These are phyloP conservation scores for Thalassiosira exigua DNA, from an alignment of 352 stramenopile species.

Conservation along the genomic window DNA sequence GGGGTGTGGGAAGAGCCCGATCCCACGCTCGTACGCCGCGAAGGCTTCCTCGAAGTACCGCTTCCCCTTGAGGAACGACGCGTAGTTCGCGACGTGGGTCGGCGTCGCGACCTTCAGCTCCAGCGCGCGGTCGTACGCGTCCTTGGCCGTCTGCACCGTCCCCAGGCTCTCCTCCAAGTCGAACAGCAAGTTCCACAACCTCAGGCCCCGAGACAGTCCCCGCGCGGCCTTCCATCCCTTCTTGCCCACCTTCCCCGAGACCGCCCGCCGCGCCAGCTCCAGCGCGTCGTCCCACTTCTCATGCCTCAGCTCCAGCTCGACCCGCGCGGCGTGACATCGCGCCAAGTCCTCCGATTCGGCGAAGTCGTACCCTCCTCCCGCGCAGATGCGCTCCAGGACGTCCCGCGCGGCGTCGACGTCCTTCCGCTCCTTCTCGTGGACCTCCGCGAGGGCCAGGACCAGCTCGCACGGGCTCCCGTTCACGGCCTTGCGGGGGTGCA, in stretches of 20 bases:
- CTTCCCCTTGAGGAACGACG: conserved; percentile 94
- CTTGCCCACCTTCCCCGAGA: conserved; percentile 57
- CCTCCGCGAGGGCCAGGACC: conserved; percentile 93
- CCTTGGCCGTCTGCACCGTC: conserved; percentile 92
- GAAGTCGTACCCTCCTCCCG: conserved; percentile 76
- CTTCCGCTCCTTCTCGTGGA: conserved; percentile 92
- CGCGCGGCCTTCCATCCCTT: conserved; percentile 59
- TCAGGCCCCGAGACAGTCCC: conserved; percentile 90
- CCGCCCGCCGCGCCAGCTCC: conserved; percentile 87
- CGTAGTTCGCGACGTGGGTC: conserved; percentile 97
- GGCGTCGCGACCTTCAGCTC: conserved; percentile 96
- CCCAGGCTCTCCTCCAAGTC: conserved; percentile 98
- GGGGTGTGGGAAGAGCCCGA: conserved; percentile 92
- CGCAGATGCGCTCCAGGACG: conserved; percentile 91
- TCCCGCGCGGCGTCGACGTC: conserved; percentile 91
- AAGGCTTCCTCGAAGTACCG: conserved; percentile 94
- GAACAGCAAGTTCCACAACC: conserved; percentile 96
- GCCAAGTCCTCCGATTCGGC: conserved; percentile 89
- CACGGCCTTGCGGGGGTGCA: conserved; percentile 61
- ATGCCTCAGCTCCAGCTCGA: conserved; percentile 95
- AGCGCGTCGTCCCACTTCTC: conserved; percentile 95
- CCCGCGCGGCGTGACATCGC: conserved; percentile 92
- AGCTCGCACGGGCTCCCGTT: conserved; percentile 90
- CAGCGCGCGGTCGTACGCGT: conserved; percentile 94
- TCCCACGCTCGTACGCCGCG: conserved; percentile 90